Base-by-base conservation (phyloP, 805 yeast species). In the Candida corydali region DNA sequence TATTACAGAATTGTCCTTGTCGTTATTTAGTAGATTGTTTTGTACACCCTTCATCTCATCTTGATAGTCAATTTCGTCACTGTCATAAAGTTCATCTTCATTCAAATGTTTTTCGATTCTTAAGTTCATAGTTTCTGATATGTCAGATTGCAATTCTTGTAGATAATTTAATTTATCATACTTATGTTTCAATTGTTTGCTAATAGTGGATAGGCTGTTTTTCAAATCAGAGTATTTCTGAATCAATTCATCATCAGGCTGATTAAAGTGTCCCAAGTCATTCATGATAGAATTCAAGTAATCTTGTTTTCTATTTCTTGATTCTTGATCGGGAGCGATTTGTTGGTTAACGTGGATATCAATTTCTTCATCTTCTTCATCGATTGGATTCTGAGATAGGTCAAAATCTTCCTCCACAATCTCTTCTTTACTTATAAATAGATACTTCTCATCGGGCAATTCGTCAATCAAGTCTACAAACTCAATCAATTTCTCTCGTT, bases 381-480 rank as follows among this genome's bases (percentile, higher is more conserved):
- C 32, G 10, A 15, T 23, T 15, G 32, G 32, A 16, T 26, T 29
- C 8, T 22, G 10, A 16, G 22, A 16, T 11, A 34, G 17, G 12
- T 34, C 31, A 17, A 34, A 34, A 22, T 34, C 29, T 17, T 34
- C 35, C 18, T n/a, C 20, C 10, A 24, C n/a, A 4, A 19, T 8
- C 17, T 26, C 29, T 17, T 26, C 34, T 16, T 35, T 23, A 8
- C 14, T 23, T 29, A 11, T 18, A 32, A 55, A 42, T 32, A 65
- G 48, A 37, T 62, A 58, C 39, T 52, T 53, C 8, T 57, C 40
- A 31, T 61, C 64, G 3, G 72, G 72, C 23, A 66, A 46, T 30
- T 57, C 61, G 1, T 38, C 31, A 8, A 59, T 49, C 40, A 65
- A 44, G 4, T 44, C 43, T 17, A 43, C 50, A 20, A 62, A 46